A percentile compares a stretch with the other conserved stretches of the same genome.
Conservation (phyloP, 768 basidiomycete genomes). For the Tremella mesenterica region DNA sequence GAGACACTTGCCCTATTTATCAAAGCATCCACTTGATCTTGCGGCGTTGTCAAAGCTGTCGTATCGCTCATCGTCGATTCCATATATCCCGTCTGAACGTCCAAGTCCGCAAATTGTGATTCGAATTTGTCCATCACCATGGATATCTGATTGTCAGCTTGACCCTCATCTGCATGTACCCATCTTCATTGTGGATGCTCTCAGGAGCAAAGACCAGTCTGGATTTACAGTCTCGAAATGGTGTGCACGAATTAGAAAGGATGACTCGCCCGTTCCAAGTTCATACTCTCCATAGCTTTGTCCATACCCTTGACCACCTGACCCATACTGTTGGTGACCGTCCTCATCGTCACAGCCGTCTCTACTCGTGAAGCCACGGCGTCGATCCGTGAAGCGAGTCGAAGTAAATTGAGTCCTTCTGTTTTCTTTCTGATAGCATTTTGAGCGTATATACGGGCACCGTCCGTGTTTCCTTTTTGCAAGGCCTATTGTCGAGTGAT, state of each 20-base stretch:
- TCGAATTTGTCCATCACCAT: conserved; percentile 99
- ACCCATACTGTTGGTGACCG: conserved; percentile 89
- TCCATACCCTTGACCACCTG: conserved; percentile 97
- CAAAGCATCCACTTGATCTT: conserved; percentile 90
- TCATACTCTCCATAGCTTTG: conserved; percentile 98
- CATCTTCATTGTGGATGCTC: background rate
- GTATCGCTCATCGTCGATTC: conserved; percentile 91
- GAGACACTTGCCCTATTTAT: no score
- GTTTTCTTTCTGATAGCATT: conserved; percentile 98
- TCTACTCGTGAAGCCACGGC: conserved; percentile 95
- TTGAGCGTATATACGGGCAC: conserved; percentile 93
- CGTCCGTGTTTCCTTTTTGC: conserved; percentile 91
- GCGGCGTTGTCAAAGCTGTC: conserved; percentile 84
- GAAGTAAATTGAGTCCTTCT: conserved; percentile 80
- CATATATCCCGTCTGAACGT: conserved; percentile 97
- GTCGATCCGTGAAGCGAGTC: conserved; percentile 84
- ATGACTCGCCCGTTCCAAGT: conserved; percentile 74
- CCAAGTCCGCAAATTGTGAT: conserved; percentile 86
- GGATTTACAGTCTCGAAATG: background rate
- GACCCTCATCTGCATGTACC: background rate
- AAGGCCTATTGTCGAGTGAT: no score
- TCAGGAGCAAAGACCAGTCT: background rate
- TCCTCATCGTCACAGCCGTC: conserved; percentile 93
- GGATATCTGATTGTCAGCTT: conserved; percentile 74
- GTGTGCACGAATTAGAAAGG: background rate